These are phyloP conservation scores for Chytriomyces hyalinus DNA, from an alignment of 192 early-diverging fungal genomes.

Conservation along the genomic window DNA sequence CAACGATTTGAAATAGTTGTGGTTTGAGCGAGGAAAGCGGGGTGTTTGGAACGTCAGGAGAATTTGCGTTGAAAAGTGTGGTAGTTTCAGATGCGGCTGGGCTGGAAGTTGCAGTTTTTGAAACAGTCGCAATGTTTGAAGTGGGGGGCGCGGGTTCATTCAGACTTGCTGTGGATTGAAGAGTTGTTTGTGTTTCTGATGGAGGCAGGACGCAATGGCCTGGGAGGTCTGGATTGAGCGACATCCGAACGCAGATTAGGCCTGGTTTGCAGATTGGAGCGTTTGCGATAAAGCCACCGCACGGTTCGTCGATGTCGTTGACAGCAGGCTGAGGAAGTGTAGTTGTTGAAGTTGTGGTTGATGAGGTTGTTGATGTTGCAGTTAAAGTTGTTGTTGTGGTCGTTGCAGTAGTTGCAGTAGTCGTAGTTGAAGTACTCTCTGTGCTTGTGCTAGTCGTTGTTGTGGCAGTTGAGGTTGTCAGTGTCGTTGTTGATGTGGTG, in stretches of 20 bases:
- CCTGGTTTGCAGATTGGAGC: conserved; percentile 5
- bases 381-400: no score
- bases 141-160: not conserved
- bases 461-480: not conserved
- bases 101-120: not conserved
- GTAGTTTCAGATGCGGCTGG: not conserved
- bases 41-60: no score
- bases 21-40: no score
- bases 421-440: not conserved
- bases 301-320: not conserved
- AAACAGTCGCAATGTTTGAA: no score
- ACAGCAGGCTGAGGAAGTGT: not conserved
- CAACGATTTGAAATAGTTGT: no score
- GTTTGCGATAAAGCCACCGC: conserved; percentile 5
- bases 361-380: not conserved
- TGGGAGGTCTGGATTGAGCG: not conserved
- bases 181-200: no score
- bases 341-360: conserved; percentile 21
- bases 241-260: conserved; percentile 13
- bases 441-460: not conserved
- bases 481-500: not conserved
- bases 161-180: not conserved
- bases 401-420: no score
- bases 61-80: no score
- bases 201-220: not conserved